A percentile compares a stretch with the other conserved stretches of the same genome.
phyloP scores from a whole-genome alignment of 495 filamentous ascomycete species.

The Penicillium fimorum region DNA sequence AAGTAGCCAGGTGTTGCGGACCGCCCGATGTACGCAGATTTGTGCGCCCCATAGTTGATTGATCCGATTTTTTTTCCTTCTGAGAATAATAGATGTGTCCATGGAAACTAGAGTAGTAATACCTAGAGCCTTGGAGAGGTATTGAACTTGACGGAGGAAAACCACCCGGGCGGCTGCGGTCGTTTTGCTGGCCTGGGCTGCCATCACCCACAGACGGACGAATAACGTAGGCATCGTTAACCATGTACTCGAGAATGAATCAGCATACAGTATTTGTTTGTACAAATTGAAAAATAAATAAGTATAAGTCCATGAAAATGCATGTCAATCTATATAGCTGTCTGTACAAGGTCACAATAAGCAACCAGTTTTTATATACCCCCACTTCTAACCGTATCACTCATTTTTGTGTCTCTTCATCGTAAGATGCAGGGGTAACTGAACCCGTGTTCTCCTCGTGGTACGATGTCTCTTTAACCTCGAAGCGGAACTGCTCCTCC shows the following conservation, averaged over 20 bases:
- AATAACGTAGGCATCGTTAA: too few species aligned
- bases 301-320: neutral
- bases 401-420: neutral
- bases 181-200: neutral
- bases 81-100: too few species aligned
- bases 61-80: too few species aligned
- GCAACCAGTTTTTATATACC: neutral
- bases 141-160: neutral
- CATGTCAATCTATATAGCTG: neutral
- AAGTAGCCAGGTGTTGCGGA: neutral
- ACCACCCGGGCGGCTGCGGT: too few species aligned
- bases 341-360: neutral
- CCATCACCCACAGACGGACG: neutral
- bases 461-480: constrained; percentile 29
- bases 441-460: constrained; percentile 21
- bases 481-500: constrained; percentile 37
- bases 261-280: neutral
- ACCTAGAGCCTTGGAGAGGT: too few species aligned
- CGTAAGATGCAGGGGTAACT: neutral
- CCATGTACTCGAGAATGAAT: neutral
- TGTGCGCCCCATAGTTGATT: too few species aligned
- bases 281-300: neutral
- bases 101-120: too few species aligned
- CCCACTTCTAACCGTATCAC: neutral
- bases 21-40: too few species aligned